Evolutionary conservation across 805 yeast genomes (phyloP).

Genomic region (Suhomyces tanzawaensis): DNA sequence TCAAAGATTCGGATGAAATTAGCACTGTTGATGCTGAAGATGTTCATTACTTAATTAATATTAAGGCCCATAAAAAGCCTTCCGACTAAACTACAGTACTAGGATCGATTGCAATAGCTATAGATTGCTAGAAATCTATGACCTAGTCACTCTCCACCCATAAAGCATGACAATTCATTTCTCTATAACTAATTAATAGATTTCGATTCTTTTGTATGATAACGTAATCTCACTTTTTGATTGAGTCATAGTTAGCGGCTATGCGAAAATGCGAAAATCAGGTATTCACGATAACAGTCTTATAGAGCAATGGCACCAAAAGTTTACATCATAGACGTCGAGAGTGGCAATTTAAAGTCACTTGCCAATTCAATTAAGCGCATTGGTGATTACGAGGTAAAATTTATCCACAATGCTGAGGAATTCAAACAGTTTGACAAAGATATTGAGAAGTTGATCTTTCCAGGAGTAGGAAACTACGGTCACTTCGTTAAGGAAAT

Average conservation of each 20-base stretch:
- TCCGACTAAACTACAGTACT: too few relatives aligned
- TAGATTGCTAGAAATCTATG: too few relatives aligned
- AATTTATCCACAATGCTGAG: constrained; percentile 54
- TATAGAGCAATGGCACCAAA: constrained; percentile 22
- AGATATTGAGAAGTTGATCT: constrained; percentile 56
- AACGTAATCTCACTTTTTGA: background rate
- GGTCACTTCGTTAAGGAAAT: constrained; percentile 87
- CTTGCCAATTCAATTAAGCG: constrained; percentile 79
- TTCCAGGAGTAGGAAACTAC: constrained; percentile 97
- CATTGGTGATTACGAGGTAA: constrained; percentile 65
- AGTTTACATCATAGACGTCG: constrained; percentile 83
- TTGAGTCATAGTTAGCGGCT: background rate
- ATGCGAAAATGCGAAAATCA: background rate
- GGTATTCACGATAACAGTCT: too few relatives aligned
- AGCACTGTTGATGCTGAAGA: constrained; percentile 8
- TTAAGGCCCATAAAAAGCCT: constrained; percentile 22
- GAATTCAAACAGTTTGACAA: constrained; percentile 47
- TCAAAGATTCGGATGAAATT: constrained; percentile 13
- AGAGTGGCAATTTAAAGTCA: constrained; percentile 91
- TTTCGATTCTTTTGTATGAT: background rate
- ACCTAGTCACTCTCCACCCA: too few relatives aligned
- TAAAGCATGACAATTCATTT: too few relatives aligned
- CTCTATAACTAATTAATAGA: too few relatives aligned
- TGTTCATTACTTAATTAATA: constrained; percentile 24
- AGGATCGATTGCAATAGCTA: too few relatives aligned